Base-by-base conservation (phyloP, 2,329 filamentous ascomycete species). In the Fusarium bulbicola region DNA sequence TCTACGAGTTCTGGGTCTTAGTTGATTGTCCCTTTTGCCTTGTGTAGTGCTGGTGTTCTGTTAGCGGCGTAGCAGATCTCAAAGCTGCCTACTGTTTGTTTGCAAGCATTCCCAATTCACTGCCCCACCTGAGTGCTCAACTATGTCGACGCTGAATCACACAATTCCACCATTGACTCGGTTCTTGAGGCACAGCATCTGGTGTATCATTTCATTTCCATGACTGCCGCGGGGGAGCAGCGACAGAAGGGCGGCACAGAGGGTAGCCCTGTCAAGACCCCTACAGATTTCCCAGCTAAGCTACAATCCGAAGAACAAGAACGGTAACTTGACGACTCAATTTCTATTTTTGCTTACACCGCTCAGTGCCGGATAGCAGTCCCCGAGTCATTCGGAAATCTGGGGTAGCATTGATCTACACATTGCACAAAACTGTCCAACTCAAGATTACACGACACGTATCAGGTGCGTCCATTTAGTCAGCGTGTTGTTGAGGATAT, bases 21-120 rank as follows among this genome's bases (percentile, higher is more conserved):
- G 50, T 13, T 16, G 34, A 54, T 18, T 37, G 37, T 37, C 50
- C 5, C 3, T 7, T 37, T 53, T n/a, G 10, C 18, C 4, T 10
- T 7, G 6, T 26, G 13, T 21, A 12, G 32, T 3, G 18, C 0
- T 0, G 2, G 4, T 3, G 12, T 9, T 39, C 3, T 53, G 50
- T 53, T 53, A 53, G 24, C 21, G 50, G 18, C 34, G 3, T 53
- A 39, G 50, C 50, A 26, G 6, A 24, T 1, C 12, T 5, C 6
- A 28, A 39, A 16, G 24, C 10, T 12, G 32, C 16, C 49, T 37
- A 52, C n/a, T n/a, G n/a, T n/a, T n/a, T n/a, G n/a, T n/a, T n/a
- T n/a, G n/a, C n/a, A n/a, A n/a, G n/a, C n/a, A n/a, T n/a, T n/a
- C n/a, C n/a, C n/a, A n/a, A n/a, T n/a, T n/a, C n/a, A n/a, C n/a